These are phyloP conservation scores for Vachellia collinsii DNA, from an alignment of 306 rosid species.

Conservation along the genomic window DNA sequence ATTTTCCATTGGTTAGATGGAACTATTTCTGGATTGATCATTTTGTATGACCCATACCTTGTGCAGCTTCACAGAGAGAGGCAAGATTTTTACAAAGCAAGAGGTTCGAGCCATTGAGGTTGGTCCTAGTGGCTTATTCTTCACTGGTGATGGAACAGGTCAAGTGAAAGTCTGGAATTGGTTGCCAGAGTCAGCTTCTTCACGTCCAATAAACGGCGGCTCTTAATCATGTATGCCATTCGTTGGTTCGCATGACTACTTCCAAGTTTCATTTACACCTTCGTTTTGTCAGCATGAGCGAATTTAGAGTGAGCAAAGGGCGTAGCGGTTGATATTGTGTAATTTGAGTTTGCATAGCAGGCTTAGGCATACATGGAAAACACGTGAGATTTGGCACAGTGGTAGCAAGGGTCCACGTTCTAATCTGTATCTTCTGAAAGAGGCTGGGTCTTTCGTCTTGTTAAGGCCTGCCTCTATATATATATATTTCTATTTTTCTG, in stretches of 20 bases:
- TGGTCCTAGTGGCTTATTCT: slow-evolving; percentile 87
- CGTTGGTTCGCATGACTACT: slow-evolving; percentile 10
- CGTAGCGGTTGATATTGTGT: slow-evolving; percentile 1
- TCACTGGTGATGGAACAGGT: slow-evolving; percentile 94
- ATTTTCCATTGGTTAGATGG: background rate
- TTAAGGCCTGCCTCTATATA: background rate
- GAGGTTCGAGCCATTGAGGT: slow-evolving; percentile 80
- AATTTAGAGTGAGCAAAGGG: slow-evolving; percentile 27
- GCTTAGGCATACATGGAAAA: slow-evolving; percentile 29
- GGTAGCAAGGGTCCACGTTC: background rate
- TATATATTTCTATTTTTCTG: background rate
- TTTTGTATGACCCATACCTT: slow-evolving; percentile 17
- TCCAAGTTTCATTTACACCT: slow-evolving; percentile 11
- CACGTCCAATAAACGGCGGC: slow-evolving; percentile 38
- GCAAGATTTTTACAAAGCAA: slow-evolving; percentile 72
- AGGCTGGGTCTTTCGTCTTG: background rate
- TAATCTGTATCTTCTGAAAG: background rate
- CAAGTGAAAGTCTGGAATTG: slow-evolving; percentile 89
- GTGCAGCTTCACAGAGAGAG: slow-evolving; percentile 87
- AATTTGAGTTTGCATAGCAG: slow-evolving; percentile 37
- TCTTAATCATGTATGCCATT: slow-evolving; percentile 1
- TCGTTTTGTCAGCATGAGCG: slow-evolving; percentile 42
- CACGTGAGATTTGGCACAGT: slow-evolving; percentile 31
- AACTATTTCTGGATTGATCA: slow-evolving; percentile 29
- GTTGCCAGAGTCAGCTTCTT: slow-evolving; percentile 50